Percentiles rank a stretch among this genome's conserved stretches.
phyloP scores from a whole-genome alignment of 2,329 filamentous ascomycete genomes.

The Aspergillus thermomutatus region DNA sequence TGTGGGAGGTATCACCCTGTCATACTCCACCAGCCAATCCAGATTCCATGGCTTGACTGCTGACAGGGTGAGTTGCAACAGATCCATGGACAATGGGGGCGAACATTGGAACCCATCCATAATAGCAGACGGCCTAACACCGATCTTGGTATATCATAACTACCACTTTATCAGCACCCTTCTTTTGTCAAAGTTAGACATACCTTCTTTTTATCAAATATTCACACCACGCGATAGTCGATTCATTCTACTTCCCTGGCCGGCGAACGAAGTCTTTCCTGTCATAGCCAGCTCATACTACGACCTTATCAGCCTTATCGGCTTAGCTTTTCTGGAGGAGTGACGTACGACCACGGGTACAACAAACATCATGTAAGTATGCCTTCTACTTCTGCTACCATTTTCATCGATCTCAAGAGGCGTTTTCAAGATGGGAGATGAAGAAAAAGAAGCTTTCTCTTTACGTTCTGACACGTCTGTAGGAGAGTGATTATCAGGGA shows the following conservation, averaged over 20 bases:
- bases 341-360: background rate
- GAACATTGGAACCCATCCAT: background rate
- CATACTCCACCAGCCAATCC: constrained; percentile 18
- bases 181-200: background rate
- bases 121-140: background rate
- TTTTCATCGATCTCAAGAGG: background rate
- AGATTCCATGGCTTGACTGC: background rate
- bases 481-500: constrained; percentile 86
- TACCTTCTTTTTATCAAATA: background rate
- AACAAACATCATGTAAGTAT: background rate
- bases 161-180: background rate
- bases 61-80: constrained; percentile 22
- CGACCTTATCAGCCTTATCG: background rate
- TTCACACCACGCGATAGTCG: background rate
- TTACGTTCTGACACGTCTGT: constrained; percentile 12
- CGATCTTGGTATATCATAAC: background rate
- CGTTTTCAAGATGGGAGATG: background rate
- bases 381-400: background rate
- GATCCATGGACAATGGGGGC: constrained; percentile 18
- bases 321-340: background rate
- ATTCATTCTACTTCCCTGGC: background rate
- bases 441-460: background rate
- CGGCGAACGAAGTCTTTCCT: background rate
- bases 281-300: background rate
- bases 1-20: constrained; percentile 10